A percentile compares a stretch with the other conserved stretches of the same genome.
phyloP scores from a whole-genome alignment of 129 eudicot species.

The Artemisia tridentata region DNA sequence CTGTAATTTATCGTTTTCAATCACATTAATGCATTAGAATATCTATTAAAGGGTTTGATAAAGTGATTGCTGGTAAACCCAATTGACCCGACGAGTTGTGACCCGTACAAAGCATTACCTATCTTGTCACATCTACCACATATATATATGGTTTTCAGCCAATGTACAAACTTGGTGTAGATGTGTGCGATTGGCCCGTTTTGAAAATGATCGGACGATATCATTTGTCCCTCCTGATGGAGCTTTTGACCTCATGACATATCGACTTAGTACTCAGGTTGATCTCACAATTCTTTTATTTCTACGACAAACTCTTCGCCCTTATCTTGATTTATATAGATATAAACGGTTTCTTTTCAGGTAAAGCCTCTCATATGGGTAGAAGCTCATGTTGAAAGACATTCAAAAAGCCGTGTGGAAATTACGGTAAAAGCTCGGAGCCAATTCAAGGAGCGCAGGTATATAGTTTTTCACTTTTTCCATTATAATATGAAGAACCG shows the following conservation, averaged over 20 bases:
- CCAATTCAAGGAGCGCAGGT: conserved; percentile 39
- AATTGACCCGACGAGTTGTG: too few species aligned
- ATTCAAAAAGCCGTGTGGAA: conserved; percentile 35
- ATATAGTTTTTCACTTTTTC: not conserved
- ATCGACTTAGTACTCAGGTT: conserved; percentile 91
- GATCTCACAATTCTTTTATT: not conserved
- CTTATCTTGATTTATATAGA: not conserved
- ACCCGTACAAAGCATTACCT: too few species aligned
- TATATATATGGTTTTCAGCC: conserved; percentile 4
- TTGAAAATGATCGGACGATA: conserved; percentile 87
- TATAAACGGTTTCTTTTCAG: conserved; percentile 31
- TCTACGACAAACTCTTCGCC: not conserved
- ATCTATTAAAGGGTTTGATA: too few species aligned
- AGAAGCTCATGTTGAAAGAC: conserved; percentile 34
- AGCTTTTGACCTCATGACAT: conserved; percentile 91
- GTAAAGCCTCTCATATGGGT: conserved; percentile 66
- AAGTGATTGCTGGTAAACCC: too few species aligned
- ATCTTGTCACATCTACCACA: too few species aligned
- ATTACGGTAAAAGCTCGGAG: conserved; percentile 30
- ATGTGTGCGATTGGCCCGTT: conserved; percentile 90
- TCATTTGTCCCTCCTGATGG: conserved; percentile 97
- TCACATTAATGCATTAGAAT: too few species aligned
- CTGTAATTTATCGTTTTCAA: too few species aligned
- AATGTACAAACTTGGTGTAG: conserved; percentile 34
- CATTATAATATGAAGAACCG: too few species aligned